A percentile compares a stretch with the other conserved stretches of the same genome.
These are phyloP conservation scores for Wallacemonas sp. DNA, from an alignment of 208 protist genomes.

Conservation along the genomic window DNA sequence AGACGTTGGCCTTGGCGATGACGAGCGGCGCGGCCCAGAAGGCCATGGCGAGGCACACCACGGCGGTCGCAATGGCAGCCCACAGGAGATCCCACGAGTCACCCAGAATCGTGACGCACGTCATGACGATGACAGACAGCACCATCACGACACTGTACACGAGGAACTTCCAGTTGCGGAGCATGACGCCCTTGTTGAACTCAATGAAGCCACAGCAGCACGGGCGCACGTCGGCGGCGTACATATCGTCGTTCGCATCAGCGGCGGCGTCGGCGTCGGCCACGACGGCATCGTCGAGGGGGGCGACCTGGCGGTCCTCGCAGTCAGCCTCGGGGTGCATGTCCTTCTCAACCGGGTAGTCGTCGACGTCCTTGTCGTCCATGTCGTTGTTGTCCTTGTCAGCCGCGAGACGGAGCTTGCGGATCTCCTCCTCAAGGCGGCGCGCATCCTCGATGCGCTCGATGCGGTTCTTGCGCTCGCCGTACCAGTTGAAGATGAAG, in stretches of 20 bases:
- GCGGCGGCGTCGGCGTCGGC: constrained; percentile 3
- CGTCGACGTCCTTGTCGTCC: background rate
- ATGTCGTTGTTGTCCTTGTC: background rate
- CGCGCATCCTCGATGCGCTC: constrained; percentile 2
- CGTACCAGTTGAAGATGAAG: constrained; percentile 43
- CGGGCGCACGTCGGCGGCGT: background rate
- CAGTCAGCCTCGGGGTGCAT: constrained; percentile 12
- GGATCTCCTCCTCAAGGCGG: constrained; percentile 13
- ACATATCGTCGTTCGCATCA: background rate
- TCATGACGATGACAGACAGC: constrained; percentile 37
- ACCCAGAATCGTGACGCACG: constrained; percentile 38
- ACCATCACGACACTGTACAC: constrained; percentile 60
- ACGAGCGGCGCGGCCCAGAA: constrained; percentile 62
- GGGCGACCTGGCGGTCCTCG: constrained; percentile 22
- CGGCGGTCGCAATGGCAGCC: constrained; percentile 28
- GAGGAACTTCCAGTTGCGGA: constrained; percentile 46
- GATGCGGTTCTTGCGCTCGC: constrained; percentile 21
- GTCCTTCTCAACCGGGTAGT: background rate
- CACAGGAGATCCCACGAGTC: constrained; percentile 33
- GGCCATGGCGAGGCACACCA: constrained; percentile 32
- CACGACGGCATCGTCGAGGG: constrained; percentile 7
- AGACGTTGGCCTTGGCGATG: constrained; percentile 67
- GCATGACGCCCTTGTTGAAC: constrained; percentile 32
- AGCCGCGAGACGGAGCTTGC: background rate
- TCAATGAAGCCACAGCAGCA: constrained; percentile 28